Conservation (phyloP, 352 stramenopile species). For the Albugo laibachii region DNA sequence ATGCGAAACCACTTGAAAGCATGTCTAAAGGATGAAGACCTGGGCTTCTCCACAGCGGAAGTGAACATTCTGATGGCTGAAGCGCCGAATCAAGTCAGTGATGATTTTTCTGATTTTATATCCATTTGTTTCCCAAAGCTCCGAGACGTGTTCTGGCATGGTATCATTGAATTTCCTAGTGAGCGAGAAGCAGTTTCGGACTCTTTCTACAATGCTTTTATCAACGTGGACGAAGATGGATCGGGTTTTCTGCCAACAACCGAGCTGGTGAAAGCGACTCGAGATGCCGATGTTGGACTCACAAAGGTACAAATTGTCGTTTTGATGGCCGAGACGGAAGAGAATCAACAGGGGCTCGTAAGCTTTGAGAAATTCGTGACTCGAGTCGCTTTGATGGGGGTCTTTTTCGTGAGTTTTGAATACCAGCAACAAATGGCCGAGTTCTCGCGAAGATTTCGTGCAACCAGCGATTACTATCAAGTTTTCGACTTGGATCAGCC, state of each 20-base stretch:
- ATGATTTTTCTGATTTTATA: slow-evolving; percentile 16
- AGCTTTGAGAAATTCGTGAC: slow-evolving; percentile 51
- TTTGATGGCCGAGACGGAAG: slow-evolving; percentile 41
- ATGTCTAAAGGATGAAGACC: slow-evolving; percentile 37
- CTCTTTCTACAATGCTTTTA: slow-evolving; percentile 56
- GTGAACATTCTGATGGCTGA: slow-evolving; percentile 66
- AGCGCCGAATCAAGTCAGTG: slow-evolving; percentile 13
- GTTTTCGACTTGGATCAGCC: slow-evolving; percentile 64
- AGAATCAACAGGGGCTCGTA: slow-evolving; percentile 57
- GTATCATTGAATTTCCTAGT: slow-evolving; percentile 35
- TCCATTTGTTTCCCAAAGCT: slow-evolving; percentile 38
- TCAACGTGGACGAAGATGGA: slow-evolving; percentile 34
- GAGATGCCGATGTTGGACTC: slow-evolving; percentile 41
- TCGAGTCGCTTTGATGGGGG: slow-evolving; percentile 44
- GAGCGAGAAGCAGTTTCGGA: slow-evolving; percentile 45
- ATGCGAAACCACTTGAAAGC: slow-evolving; percentile 46
- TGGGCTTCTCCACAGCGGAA: slow-evolving; percentile 41
- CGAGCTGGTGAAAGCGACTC: slow-evolving; percentile 36
- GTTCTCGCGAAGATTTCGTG: slow-evolving; percentile 42
- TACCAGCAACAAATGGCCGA: slow-evolving; percentile 31
- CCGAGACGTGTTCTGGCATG: slow-evolving; percentile 24
- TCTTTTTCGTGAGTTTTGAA: slow-evolving; percentile 43
- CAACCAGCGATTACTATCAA: slow-evolving; percentile 56
- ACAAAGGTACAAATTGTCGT: slow-evolving; percentile 55
- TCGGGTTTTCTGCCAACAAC: slow-evolving; percentile 36